A percentile compares a stretch with the other conserved stretches of the same genome.
Evolutionary conservation across 257 asterid genomes (phyloP).

Genomic region (Ilex aquifolium): DNA sequence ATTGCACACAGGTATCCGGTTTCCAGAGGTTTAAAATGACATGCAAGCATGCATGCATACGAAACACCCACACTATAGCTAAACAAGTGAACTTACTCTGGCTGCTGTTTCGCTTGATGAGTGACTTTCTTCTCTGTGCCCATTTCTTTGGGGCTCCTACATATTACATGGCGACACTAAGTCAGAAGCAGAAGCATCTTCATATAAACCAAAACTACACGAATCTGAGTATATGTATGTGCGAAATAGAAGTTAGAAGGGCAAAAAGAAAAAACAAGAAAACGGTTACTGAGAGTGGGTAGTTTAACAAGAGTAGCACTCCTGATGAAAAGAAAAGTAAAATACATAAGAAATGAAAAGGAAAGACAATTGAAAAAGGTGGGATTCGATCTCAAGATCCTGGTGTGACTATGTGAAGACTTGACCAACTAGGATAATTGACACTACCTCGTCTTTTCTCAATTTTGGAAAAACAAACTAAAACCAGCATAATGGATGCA

Average conservation of each 20-base stretch:
- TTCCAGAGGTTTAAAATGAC: too few relatives aligned
- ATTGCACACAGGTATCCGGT: neutral
- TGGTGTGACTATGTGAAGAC: too few relatives aligned
- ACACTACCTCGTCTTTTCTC: too few relatives aligned
- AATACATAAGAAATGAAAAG: too few relatives aligned
- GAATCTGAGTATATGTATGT: neutral
- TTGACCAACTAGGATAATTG: too few relatives aligned
- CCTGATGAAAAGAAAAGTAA: neutral
- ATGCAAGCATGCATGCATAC: too few relatives aligned
- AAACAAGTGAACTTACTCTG: constrained; percentile 35
- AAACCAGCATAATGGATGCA: neutral
- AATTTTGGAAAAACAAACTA: too few relatives aligned
- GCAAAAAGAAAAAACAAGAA: neutral
- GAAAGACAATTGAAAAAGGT: too few relatives aligned
- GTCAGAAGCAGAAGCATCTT: neutral
- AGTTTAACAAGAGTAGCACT: neutral
- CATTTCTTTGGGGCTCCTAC: constrained; percentile 23
- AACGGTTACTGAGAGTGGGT: neutral
- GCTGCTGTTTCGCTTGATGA: constrained; percentile 16
- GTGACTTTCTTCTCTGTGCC: constrained; percentile 25
- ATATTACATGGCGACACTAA: constrained; percentile 8
- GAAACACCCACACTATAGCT: too few relatives aligned
- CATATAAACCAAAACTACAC: neutral
- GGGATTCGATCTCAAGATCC: too few relatives aligned
- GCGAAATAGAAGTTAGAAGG: neutral